These are phyloP conservation scores for Aspergillus sclerotioniger DNA, from an alignment of 495 filamentous ascomycete species.

Conservation along the genomic window DNA sequence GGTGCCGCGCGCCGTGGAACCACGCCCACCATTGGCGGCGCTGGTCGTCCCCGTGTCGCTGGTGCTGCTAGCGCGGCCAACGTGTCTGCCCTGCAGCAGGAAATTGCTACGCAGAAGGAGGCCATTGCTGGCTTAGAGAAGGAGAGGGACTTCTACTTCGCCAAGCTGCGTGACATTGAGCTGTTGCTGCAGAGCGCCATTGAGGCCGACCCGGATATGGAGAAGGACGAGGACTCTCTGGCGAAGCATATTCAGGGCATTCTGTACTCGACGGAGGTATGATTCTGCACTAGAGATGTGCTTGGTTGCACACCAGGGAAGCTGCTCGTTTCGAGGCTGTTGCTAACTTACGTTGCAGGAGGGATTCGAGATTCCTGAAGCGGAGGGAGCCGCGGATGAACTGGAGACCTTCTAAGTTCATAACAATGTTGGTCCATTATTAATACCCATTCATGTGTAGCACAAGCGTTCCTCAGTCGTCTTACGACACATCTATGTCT, in stretches of 20 bases:
- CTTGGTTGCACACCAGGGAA: background rate
- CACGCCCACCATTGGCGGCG: constrained; percentile 67
- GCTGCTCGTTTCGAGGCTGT: background rate
- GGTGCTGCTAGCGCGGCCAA: constrained; percentile 55
- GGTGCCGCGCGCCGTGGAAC: constrained; percentile 65
- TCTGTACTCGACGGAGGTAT: constrained; percentile 91
- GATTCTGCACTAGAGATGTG: constrained; percentile 15
- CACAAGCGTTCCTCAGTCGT: constrained; percentile 4
- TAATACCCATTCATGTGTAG: constrained; percentile 19
- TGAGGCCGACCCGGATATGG: constrained; percentile 84
- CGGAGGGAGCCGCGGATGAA: constrained; percentile 39
- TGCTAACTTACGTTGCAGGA: constrained; percentile 34
- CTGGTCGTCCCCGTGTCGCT: constrained; percentile 43
- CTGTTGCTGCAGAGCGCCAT: constrained; percentile 87
- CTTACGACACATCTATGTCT: background rate
- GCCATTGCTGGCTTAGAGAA: constrained; percentile 83
- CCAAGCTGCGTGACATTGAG: constrained; percentile 96
- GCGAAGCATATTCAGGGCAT: constrained; percentile 94
- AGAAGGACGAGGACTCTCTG: constrained; percentile 86
- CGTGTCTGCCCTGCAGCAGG: constrained; percentile 68
- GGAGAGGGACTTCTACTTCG: constrained; percentile 98
- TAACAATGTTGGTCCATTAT: constrained; percentile 17
- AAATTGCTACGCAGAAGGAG: constrained; percentile 82
- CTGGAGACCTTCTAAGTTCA: constrained; percentile 50
- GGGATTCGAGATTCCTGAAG: constrained; percentile 23